phyloP scores from a whole-genome alignment of 73 alveolate genomes.

The Halteria grandinella region DNA sequence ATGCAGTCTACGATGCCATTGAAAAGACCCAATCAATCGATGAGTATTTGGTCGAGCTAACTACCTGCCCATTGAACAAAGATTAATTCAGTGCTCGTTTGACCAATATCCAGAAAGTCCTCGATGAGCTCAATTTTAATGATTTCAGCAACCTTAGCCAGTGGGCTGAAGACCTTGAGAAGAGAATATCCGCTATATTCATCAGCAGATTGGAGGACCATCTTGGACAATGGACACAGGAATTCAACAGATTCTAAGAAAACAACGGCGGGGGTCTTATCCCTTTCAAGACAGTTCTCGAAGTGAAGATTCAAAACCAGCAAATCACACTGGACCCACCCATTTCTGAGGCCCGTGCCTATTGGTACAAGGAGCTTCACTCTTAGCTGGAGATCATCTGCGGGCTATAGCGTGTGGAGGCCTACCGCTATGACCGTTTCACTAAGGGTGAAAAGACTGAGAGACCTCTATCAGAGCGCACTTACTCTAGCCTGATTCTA shows the following conservation, averaged over 20 bases:
- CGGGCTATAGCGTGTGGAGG: constrained; percentile 62
- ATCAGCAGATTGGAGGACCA: constrained; percentile 78
- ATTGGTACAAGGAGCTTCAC: constrained; percentile 96
- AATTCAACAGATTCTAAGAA: constrained; percentile 69
- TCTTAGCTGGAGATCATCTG: constrained; percentile 80
- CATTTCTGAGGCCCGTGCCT: constrained; percentile 93
- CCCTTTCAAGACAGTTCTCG: constrained; percentile 76
- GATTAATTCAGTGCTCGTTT: constrained; percentile 44
- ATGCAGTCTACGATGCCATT: constrained; percentile 82
- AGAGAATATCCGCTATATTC: constrained; percentile 82
- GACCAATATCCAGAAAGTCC: constrained; percentile 81
- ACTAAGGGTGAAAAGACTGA: constrained; percentile 44
- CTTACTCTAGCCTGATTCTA: constrained; percentile 63
- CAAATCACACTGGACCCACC: constrained; percentile 96
- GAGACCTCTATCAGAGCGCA: constrained; percentile 32
- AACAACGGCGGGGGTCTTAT: constrained; percentile 68
- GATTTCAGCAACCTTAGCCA: constrained; percentile 87
- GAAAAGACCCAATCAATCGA: constrained; percentile 76
- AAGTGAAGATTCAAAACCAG: constrained; percentile 86
- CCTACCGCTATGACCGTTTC: constrained; percentile 62
- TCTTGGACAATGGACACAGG: constrained; percentile 81
- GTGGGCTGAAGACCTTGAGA: constrained; percentile 92
- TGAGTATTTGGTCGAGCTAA: constrained; percentile 59
- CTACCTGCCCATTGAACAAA: constrained; percentile 46
- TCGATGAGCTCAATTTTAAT: constrained; percentile 84